These are phyloP conservation scores for Sindora glabra DNA, from an alignment of 306 rosid genomes.

Conservation along the genomic window DNA sequence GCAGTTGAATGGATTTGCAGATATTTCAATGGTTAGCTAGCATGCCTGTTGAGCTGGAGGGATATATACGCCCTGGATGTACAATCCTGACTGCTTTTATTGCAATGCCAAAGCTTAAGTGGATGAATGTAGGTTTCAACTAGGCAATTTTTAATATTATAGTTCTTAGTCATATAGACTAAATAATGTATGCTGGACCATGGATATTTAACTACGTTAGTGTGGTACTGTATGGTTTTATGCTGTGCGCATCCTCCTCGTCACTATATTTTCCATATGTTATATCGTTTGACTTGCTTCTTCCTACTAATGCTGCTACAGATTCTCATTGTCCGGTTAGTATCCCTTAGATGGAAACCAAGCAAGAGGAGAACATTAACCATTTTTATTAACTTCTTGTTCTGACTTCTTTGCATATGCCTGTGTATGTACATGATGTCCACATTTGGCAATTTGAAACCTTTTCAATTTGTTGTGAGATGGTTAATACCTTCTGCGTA, in stretches of 20 bases:
- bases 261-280: neutral
- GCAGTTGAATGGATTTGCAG: constrained; percentile 37
- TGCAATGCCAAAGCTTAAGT: constrained; percentile 87
- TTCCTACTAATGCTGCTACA: too few relatives aligned
- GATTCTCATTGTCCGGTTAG: too few relatives aligned
- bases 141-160: neutral
- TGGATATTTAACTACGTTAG: neutral
- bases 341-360: neutral
- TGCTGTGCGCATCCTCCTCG: neutral
- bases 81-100: constrained; percentile 76
- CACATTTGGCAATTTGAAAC: neutral
- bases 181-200: neutral
- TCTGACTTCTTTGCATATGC: neutral
- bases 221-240: neutral
- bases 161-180: neutral
- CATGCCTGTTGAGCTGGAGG: constrained; percentile 98
- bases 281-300: neutral
- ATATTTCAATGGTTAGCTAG: constrained; percentile 92
- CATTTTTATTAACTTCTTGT: neutral
- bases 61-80: constrained; percentile 98
- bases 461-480: neutral
- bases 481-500: too few relatives aligned
- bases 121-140: constrained; percentile 62
- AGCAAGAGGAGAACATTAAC: too few relatives aligned
- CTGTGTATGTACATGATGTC: neutral